A percentile compares a stretch with the other conserved stretches of the same genome.
Conservation (phyloP, 352 stramenopile species). For the Globisporangium orthogonon region DNA sequence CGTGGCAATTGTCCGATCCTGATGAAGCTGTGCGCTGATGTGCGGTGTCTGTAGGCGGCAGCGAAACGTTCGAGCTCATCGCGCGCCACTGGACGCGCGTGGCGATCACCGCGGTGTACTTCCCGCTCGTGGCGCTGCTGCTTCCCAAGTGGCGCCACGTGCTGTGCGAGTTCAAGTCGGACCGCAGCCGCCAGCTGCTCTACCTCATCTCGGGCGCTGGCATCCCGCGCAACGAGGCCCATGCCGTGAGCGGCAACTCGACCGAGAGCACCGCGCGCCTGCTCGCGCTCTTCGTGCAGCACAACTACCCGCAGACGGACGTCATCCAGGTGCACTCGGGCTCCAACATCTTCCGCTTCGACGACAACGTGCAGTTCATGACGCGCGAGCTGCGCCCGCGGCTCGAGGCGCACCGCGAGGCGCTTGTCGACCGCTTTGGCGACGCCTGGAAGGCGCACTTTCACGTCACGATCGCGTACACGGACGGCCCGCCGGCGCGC, state of each 20-base stretch:
- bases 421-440: constrained; percentile 86
- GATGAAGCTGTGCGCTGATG: background rate
- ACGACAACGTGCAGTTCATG: constrained; percentile 97
- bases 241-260: constrained; percentile 92
- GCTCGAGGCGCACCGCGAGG: constrained; percentile 92
- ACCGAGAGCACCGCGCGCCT: constrained; percentile 91
- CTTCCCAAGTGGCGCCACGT: constrained; percentile 91
- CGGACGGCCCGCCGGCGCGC: constrained; percentile 93
- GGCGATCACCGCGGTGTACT: constrained; percentile 88
- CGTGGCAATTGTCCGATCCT: background rate
- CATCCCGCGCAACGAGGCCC: constrained; percentile 91
- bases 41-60: constrained; percentile 18
- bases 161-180: constrained; percentile 71
- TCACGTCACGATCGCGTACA: constrained; percentile 95
- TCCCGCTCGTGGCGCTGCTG: constrained; percentile 93
- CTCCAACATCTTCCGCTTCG: constrained; percentile 94
- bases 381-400: constrained; percentile 92
- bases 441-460: constrained; percentile 94
- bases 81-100: constrained; percentile 59
- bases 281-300: constrained; percentile 90
- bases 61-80: constrained; percentile 52
- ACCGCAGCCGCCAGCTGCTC: constrained; percentile 87
- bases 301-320: constrained; percentile 90
- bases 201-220: constrained; percentile 95
- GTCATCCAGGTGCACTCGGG: constrained; percentile 94